Conservation (phyloP, 352 stramenopile species). For the Globisporangium irregulare region DNA sequence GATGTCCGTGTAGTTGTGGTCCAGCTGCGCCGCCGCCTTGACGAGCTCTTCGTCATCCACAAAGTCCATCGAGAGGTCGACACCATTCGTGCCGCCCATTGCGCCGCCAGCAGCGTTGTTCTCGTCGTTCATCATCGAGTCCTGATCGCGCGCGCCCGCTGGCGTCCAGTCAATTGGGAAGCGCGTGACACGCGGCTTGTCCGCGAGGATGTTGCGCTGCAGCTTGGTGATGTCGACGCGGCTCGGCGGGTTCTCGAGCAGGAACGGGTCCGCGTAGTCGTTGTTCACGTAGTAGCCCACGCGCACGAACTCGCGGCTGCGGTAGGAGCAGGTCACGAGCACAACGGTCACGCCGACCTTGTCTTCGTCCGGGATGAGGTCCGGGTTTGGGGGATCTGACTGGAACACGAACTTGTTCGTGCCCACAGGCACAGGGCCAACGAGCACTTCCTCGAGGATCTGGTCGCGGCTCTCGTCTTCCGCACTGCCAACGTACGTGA, state of each 20-base stretch:
- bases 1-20: constrained; percentile 89
- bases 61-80: constrained; percentile 65
- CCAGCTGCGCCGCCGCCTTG: constrained; percentile 79
- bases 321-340: constrained; percentile 98
- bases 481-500: constrained; percentile 98
- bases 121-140: constrained; percentile 42
- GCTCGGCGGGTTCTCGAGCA: constrained; percentile 77
- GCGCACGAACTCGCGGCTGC: constrained; percentile 96
- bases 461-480: constrained; percentile 96
- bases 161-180: constrained; percentile 97
- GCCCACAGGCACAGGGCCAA: constrained; percentile 96
- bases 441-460: constrained; percentile 97
- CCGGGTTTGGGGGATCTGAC: constrained; percentile 91
- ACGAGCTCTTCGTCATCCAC: constrained; percentile 85
- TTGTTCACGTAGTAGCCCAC: constrained; percentile 98
- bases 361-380: constrained; percentile 93
- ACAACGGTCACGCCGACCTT: constrained; percentile 99
- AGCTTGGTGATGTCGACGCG: constrained; percentile 91
- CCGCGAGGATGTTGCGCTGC: constrained; percentile 94
- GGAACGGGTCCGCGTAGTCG: constrained; percentile 93
- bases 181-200: constrained; percentile 94
- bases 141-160: constrained; percentile 41
- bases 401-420: constrained; percentile 99
- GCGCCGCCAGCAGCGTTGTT: constrained; percentile 21
- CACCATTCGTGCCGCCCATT: constrained; percentile 16